A percentile compares a stretch with the other conserved stretches of the same genome.
Evolutionary conservation across 1,284 basidiomycete species (phyloP).

Genomic region (Tylopilus sp.): DNA sequence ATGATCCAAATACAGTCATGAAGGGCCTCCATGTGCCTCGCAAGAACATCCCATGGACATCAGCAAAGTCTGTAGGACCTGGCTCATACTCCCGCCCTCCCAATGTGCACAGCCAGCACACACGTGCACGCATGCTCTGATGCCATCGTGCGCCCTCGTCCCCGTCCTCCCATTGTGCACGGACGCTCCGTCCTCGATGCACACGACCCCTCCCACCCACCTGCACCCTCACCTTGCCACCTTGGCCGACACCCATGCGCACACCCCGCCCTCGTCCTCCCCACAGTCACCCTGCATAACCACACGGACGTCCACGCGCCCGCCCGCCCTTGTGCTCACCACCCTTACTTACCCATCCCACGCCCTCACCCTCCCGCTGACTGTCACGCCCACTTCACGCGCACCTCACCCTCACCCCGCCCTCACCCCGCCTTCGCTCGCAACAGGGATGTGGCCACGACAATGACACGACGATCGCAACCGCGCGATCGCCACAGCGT

Average conservation of each 20-base stretch:
- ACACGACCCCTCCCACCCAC: background rate
- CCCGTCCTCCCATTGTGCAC: background rate
- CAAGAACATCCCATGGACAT: no score
- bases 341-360: background rate
- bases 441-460: background rate
- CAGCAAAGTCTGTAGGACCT: background rate
- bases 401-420: background rate
- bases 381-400: no score
- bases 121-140: background rate
- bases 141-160: background rate
- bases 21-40: background rate
- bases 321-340: background rate
- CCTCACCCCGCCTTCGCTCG: background rate
- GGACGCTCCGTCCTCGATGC: background rate
- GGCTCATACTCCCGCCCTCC: background rate
- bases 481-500: background rate
- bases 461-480: background rate
- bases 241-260: background rate
- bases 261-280: background rate
- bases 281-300: background rate
- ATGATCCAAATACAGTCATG: background rate
- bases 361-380: background rate
- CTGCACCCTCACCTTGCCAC: background rate
- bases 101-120: background rate
- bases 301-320: background rate